Percentiles rank a stretch among this genome's conserved stretches.
phyloP scores from a whole-genome alignment of 2,329 filamentous ascomycete species.

The Penicillium sp. region DNA sequence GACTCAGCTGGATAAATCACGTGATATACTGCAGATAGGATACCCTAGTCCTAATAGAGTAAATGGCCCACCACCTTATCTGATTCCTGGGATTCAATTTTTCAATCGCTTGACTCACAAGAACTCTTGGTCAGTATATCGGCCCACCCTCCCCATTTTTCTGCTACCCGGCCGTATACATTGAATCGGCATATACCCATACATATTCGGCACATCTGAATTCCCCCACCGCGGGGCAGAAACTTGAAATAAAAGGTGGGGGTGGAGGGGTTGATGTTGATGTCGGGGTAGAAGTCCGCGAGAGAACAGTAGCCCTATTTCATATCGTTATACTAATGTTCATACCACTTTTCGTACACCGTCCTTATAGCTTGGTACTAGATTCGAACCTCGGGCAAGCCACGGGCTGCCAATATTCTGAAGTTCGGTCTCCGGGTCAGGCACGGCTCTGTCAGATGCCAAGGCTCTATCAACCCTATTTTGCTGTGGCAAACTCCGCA shows the following conservation, averaged over 20 bases:
- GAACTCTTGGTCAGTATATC: constrained; percentile 9
- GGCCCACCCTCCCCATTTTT: background rate
- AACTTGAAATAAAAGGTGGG: background rate
- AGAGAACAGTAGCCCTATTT: background rate
- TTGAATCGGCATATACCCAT: background rate
- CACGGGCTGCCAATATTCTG: background rate
- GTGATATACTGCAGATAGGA: constrained; percentile 13
- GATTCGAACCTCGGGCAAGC: background rate
- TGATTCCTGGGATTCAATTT: constrained; percentile 13
- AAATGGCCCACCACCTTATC: constrained; percentile 15
- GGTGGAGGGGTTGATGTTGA: background rate
- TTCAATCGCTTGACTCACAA: constrained; percentile 16
- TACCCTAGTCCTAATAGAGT: background rate
- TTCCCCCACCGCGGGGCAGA: background rate
- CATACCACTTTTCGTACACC: background rate
- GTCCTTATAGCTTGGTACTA: background rate
- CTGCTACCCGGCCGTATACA: background rate
- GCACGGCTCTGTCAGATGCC: constrained; percentile 5
- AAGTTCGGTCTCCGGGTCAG: background rate
- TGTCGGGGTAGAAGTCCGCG: background rate
- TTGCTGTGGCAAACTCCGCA: background rate
- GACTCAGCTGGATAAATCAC: constrained; percentile 2
- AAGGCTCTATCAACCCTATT: constrained; percentile 4
- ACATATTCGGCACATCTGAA: constrained; percentile 1
- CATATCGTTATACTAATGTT: background rate